These are phyloP conservation scores for Chaetoscypha palmicola DNA, from an alignment of 2,329 filamentous ascomycete genomes.

Conservation along the genomic window DNA sequence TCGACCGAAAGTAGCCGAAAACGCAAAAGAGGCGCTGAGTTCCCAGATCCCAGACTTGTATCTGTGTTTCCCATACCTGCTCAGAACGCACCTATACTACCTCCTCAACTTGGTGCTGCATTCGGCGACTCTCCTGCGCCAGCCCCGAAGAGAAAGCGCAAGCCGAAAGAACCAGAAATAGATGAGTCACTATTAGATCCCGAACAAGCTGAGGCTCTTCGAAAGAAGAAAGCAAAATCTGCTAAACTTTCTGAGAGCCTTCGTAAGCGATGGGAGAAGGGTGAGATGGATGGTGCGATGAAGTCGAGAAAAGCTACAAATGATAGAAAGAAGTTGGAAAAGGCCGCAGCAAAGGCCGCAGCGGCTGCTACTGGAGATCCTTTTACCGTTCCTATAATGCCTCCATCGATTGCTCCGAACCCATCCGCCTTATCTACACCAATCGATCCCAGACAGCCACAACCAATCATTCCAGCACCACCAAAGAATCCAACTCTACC, in stretches of 20 bases:
- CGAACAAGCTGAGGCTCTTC: constrained; percentile 5
- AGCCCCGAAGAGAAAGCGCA: constrained; percentile 7
- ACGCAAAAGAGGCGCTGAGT: constrained; percentile 5
- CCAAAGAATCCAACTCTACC: neutral
- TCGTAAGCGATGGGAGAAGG: constrained; percentile 46
- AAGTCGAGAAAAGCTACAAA: constrained; percentile 54
- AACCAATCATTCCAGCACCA: neutral
- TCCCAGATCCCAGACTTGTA: too few species aligned
- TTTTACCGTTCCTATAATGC: neutral
- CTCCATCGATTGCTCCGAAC: neutral
- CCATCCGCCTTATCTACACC: neutral
- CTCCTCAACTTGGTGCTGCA: neutral
- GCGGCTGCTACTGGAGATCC: neutral
- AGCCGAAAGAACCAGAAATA: constrained; percentile 9
- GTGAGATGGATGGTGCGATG: constrained; percentile 53
- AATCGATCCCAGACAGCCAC: neutral
- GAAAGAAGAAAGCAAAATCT: constrained; percentile 12
- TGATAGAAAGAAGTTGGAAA: constrained; percentile 47
- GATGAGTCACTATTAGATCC: constrained; percentile 6
- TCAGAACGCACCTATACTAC: constrained; percentile 1
- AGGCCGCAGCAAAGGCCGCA: neutral
- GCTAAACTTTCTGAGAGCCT: constrained; percentile 12
- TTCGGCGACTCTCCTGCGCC: neutral
- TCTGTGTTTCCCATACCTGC: constrained; percentile 1
- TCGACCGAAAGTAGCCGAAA: constrained; percentile 1